phyloP scores from a whole-genome alignment of 108 stramenopile genomes.

The Nannochloropsis gaditana region DNA sequence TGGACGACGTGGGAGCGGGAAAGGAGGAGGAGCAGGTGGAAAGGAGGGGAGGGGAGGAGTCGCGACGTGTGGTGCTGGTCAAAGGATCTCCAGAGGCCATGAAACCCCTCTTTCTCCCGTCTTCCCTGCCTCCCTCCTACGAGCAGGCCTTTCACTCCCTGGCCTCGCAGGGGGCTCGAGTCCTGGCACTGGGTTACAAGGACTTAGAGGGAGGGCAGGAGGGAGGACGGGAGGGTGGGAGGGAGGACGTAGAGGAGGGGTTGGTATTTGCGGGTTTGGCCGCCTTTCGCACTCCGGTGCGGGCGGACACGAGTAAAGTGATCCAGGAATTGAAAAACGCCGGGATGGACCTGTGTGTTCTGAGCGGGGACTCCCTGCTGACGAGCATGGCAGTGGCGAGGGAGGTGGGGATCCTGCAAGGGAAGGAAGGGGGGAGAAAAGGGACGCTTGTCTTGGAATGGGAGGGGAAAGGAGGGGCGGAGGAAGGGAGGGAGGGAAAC shows the following conservation, averaged over 20 bases:
- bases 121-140: conserved; percentile 47
- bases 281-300: conserved; percentile 73
- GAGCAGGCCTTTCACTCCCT: conserved; percentile 30
- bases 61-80: conserved; percentile 58
- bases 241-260: conserved; percentile 21
- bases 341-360: conserved; percentile 68
- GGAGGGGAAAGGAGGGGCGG: neutral
- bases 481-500: neutral
- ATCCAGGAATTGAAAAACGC: conserved; percentile 62
- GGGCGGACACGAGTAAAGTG: conserved; percentile 45
- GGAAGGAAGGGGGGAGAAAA: neutral
- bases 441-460: neutral
- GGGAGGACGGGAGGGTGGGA: neutral
- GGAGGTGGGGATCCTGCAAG: conserved; percentile 53
- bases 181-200: conserved; percentile 82
- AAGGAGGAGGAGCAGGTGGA: conserved; percentile 11
- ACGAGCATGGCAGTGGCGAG: conserved; percentile 84
- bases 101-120: conserved; percentile 56
- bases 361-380: conserved; percentile 87
- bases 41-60: neutral
- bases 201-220: conserved; percentile 50
- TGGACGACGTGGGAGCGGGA: neutral
- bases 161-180: conserved; percentile 70
- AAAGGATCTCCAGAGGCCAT: conserved; percentile 94
- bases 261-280: conserved; percentile 81